Conservation (phyloP, 2,329 filamentous ascomycete genomes). For the Fusarium foetens region DNA sequence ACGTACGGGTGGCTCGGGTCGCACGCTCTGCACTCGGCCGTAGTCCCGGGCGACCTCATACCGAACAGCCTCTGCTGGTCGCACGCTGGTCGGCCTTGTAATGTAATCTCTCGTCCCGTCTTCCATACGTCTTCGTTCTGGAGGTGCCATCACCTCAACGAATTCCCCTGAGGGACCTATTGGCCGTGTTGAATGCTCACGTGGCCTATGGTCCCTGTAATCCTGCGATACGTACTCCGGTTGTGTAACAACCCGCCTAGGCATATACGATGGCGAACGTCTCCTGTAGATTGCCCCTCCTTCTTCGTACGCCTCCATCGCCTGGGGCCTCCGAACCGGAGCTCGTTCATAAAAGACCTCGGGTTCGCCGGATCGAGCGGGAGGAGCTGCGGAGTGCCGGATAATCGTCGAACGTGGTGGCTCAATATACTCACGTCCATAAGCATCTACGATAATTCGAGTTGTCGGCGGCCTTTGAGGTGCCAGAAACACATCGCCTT, state of each 20-base stretch:
- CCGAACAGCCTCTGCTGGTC: constrained; percentile 60
- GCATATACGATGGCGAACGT: constrained; percentile 61
- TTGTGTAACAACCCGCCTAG: constrained; percentile 69
- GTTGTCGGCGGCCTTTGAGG: constrained; percentile 64
- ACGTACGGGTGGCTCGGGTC: constrained; percentile 48
- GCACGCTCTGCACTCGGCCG: constrained; percentile 56
- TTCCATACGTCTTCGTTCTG: constrained; percentile 55
- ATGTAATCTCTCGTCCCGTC: constrained; percentile 64
- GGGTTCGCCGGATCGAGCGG: constrained; percentile 57
- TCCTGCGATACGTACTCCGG: constrained; percentile 66
- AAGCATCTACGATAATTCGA: constrained; percentile 83
- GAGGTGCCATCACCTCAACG: constrained; percentile 57
- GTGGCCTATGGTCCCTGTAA: constrained; percentile 64
- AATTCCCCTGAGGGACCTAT: constrained; percentile 57
- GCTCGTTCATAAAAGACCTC: constrained; percentile 74
- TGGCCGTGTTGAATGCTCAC: constrained; percentile 67
- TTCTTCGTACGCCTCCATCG: constrained; percentile 60
- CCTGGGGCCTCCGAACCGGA: constrained; percentile 62
- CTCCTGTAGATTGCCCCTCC: constrained; percentile 61
- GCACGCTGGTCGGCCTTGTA: constrained; percentile 66
- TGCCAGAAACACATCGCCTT: constrained; percentile 62
- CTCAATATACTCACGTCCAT: constrained; percentile 80
- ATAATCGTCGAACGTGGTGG: constrained; percentile 57
- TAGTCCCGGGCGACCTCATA: constrained; percentile 57
- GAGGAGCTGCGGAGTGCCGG: constrained; percentile 64